Evolutionary conservation across 139 green algal genomes (phyloP).

Genomic region (Pedinophyceae sp.): DNA sequence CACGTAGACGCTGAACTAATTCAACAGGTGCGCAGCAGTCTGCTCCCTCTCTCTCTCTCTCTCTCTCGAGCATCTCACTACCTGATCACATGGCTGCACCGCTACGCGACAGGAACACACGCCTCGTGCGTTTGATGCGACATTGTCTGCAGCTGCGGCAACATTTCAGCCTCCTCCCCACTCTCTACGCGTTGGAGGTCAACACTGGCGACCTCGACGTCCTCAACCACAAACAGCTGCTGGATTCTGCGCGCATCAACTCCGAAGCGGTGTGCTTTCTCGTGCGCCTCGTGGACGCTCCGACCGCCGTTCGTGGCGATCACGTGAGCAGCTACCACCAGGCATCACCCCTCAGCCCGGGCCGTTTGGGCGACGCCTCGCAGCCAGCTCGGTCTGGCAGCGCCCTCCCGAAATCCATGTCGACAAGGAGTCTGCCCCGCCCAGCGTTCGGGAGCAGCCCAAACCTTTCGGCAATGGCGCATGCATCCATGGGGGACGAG

Average conservation of each 20-base stretch:
- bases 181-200: slow-evolving; percentile 75
- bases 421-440: slow-evolving; percentile 15
- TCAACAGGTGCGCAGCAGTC: not conserved
- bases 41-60: too few relatives aligned
- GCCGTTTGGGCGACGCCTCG: not conserved
- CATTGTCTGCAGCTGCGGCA: too few relatives aligned
- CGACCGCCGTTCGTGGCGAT: slow-evolving; percentile 21
- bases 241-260: slow-evolving; percentile 64
- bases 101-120: too few relatives aligned
- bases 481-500: not conserved
- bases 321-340: slow-evolving; percentile 11
- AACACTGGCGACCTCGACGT: slow-evolving; percentile 78
- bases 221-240: slow-evolving; percentile 77
- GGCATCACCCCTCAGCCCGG: slow-evolving; percentile 2
- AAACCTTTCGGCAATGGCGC: slow-evolving; percentile 28
- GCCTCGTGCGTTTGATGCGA: too few relatives aligned
- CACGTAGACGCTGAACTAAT: not conserved
- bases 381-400: not conserved
- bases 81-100: too few relatives aligned
- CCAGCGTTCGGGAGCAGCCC: slow-evolving; percentile 83
- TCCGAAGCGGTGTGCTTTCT: slow-evolving; percentile 66
- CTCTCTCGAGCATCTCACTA: too few relatives aligned
- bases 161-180: slow-evolving; percentile 70
- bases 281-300: not conserved
- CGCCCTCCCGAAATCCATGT: too few relatives aligned